Base-by-base conservation (phyloP, 805 yeast genomes). In the Candida broadrunensis region DNA sequence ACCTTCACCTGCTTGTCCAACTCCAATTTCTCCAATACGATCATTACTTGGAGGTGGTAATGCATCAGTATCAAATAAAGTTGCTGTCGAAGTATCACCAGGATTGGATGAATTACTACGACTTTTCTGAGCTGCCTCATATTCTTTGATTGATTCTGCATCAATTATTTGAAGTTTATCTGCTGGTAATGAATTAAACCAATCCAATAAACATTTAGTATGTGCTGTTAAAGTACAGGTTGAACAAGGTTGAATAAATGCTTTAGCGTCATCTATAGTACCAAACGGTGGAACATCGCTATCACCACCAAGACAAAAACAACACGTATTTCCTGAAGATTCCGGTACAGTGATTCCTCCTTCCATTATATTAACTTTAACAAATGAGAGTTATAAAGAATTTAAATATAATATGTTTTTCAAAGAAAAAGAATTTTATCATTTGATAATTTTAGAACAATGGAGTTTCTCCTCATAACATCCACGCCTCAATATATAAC, bases 211-310 rank as follows among this genome's bases (percentile, higher is more conserved):
- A 45, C 75, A 70, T 37, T 61, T 65, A 18, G 63, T 52, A 51
- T 70, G 75, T 16, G 67, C 52, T 5, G 51, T 55, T 19, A 70
- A 36, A 8, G 61, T 52, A 45, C 75, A 70, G 4, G 71, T 63
- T 25, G 57, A 39, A 45, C 75, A 70, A 0, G 75, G 75, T 5
- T 47, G 46, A 17, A 68, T 45, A 33, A 70, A 49, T 39, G 63
- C 71, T 38, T 52, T 51, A 4, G 72, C 72, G 42, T 68, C 73
- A 13, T 45, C 36, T 12, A 54, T 36, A 2, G 50, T 43, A 1
- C 72, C 73, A 43, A 68, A 67, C 6, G 72, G 69, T 2, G 73
- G 73, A 3, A 64, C 45, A 19, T 69, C 75, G 11, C 58, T 49
- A 30, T 47, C 52, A n/a, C 61, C 70, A 11, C 73, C 73, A 3